These are phyloP conservation scores for Globisporangium polare DNA, from an alignment of 352 stramenopile species.

Conservation along the genomic window DNA sequence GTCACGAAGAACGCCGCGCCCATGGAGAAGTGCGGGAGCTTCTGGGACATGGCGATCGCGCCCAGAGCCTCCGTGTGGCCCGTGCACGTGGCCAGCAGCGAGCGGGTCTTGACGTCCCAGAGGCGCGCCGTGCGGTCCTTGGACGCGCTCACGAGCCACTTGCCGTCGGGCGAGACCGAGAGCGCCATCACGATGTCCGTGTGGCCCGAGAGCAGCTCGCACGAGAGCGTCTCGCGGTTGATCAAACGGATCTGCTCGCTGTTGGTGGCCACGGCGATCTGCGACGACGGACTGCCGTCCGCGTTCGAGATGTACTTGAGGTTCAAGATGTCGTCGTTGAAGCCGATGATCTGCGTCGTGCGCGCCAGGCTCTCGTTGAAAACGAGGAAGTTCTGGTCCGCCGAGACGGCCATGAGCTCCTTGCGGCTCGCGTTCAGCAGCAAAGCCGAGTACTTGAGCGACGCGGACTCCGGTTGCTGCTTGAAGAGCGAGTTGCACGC, in stretches of 20 bases:
- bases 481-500: conserved; percentile 44
- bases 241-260: conserved; percentile 95
- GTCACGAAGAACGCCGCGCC: conserved; percentile 94
- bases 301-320: conserved; percentile 91
- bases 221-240: conserved; percentile 89
- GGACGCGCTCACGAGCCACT: conserved; percentile 91
- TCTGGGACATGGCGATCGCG: conserved; percentile 91
- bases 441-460: conserved; percentile 51
- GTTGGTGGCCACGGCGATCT: conserved; percentile 96
- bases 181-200: conserved; percentile 96
- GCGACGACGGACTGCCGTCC: conserved; percentile 45
- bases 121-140: conserved; percentile 93
- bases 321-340: conserved; percentile 98
- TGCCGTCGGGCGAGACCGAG: conserved; percentile 84
- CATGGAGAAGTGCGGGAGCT: conserved; percentile 60
- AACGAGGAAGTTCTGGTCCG: conserved; percentile 86
- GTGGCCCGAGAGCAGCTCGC: conserved; percentile 95
- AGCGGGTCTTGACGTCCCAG: conserved; percentile 78
- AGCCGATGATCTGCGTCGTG: conserved; percentile 84
- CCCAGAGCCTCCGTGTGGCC: conserved; percentile 95
- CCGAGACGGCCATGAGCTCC: conserved; percentile 74
- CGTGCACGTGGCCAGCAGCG: conserved; percentile 86
- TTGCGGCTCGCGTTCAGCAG: conserved; percentile 46
- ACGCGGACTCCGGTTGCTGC: conserved; percentile 39
- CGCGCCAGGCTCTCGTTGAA: conserved; percentile 67